Base-by-base conservation (phyloP, 75 land plant genomes). In the Larix kaempferi region DNA sequence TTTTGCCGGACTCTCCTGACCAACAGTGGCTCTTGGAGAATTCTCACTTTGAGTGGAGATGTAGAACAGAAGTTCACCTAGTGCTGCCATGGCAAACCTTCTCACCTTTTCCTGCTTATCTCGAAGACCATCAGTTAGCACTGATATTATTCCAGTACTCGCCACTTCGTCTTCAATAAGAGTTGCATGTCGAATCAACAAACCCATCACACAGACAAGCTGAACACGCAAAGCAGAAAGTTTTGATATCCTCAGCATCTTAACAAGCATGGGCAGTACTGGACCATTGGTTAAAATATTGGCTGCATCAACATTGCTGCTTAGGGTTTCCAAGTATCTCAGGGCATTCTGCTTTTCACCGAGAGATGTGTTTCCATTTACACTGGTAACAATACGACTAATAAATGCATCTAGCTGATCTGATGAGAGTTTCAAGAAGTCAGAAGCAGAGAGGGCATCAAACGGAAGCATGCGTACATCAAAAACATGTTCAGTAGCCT, bases 11-110 rank as follows among this genome's bases (percentile, higher is more conserved):
- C 86, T 89, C 52, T 92, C 95, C 77, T 49, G 83, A 56, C 84
- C 89, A 84, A 57, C 81, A 21, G 29, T 78, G 75, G 92, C 86
- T 67, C 77, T 85, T 39, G 74, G 78, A 57, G 85, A 59, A 19
- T 66, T 74, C 52, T 92, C 98, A 85, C 73, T 84, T 65, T 91
- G 94, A 65, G 98, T 93, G 54, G 96, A 88, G 44, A 98, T 93
- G 77, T 98, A 95, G 74, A 95, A 98, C 54, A 98, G 62, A 72
- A 98, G 82, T 78, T 98, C 99, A 52, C 99, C 99, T 41, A 98
- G 80, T 64, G 99, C 90, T 80, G 99, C 99, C 99, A 98, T 98
- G 22, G 92, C 91, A 78, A 89, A 95, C 63, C 99, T 88, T 85
- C 99, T 84, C 7, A 91, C 95, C 87, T 91, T 98, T 57, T 98